phyloP scores from a whole-genome alignment of 345 rosid genomes.

The Iberis pinnata region DNA sequence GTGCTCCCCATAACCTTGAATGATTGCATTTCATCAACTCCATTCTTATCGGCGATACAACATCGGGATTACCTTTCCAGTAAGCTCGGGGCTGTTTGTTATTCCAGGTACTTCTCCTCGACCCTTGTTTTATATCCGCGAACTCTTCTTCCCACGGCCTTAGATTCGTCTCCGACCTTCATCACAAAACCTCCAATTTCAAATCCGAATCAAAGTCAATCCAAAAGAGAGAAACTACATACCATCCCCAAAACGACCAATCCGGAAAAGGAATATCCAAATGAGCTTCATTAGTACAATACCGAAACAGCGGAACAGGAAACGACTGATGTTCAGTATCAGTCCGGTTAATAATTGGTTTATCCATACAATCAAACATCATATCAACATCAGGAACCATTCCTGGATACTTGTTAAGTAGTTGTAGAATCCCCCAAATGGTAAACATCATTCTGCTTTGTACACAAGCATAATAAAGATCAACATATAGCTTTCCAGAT shows the following conservation, averaged over 20 bases:
- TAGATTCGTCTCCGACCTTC: constrained; percentile 84
- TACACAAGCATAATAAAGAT: constrained; percentile 79
- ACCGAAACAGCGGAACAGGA: constrained; percentile 73
- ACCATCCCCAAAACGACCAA: constrained; percentile 99
- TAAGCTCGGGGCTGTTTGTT: constrained; percentile 51
- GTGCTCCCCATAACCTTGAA: constrained; percentile 61
- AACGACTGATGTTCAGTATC: constrained; percentile 39
- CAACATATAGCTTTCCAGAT: constrained; percentile 58
- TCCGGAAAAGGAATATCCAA: constrained; percentile 93
- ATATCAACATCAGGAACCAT: constrained; percentile 87
- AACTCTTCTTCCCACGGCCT: constrained; percentile 78
- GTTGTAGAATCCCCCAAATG: constrained; percentile 76
- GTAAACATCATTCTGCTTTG: constrained; percentile 85
- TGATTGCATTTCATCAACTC: constrained; percentile 62
- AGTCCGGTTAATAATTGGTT: constrained; percentile 51
- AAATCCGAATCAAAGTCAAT: neutral
- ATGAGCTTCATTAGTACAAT: constrained; percentile 65
- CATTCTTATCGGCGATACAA: constrained; percentile 50
- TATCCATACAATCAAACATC: constrained; percentile 98
- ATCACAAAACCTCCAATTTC: neutral
- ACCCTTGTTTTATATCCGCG: constrained; percentile 61
- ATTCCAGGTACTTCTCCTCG: constrained; percentile 47
- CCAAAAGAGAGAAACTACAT: constrained; percentile 16
- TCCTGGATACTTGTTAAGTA: constrained; percentile 71
- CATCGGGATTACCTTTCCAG: constrained; percentile 94